A percentile compares a stretch with the other conserved stretches of the same genome.
These are phyloP conservation scores for Amanita inopinata DNA, from an alignment of 768 basidiomycete genomes.

Conservation along the genomic window DNA sequence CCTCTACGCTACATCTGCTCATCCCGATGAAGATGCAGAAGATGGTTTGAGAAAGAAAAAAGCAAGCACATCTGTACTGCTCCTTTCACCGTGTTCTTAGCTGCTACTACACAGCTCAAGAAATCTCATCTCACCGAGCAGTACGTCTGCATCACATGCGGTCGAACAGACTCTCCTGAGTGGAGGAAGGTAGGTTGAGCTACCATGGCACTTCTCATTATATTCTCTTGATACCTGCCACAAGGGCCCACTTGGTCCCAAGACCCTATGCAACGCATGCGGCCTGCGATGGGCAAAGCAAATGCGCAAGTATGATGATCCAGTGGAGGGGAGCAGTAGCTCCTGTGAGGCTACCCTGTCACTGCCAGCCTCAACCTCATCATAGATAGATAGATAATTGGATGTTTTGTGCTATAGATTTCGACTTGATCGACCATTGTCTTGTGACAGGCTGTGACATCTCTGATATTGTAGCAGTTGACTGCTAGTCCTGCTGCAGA, in stretches of 20 bases:
- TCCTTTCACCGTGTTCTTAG: constrained; percentile 1
- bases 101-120: constrained; percentile 24
- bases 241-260: constrained; percentile 88
- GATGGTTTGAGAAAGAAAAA: constrained; percentile 55
- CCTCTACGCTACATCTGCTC: constrained; percentile 10
- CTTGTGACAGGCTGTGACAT: neutral
- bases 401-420: neutral
- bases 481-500: constrained; percentile 76
- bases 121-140: constrained; percentile 48
- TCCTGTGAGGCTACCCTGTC: neutral
- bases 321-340: constrained; percentile 12
- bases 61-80: constrained; percentile 23
- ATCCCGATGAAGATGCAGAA: constrained; percentile 35
- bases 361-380: neutral
- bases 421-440: constrained; percentile 10
- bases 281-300: constrained; percentile 89
- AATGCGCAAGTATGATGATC: constrained; percentile 30
- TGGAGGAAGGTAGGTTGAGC: constrained; percentile 72
- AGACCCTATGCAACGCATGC: constrained; percentile 97
- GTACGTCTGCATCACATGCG: constrained; percentile 87
- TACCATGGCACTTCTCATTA: constrained; percentile 3
- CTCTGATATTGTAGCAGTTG: constrained; percentile 50
- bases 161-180: constrained; percentile 92
- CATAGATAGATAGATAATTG: neutral
- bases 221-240: constrained; percentile 6